A percentile compares a stretch with the other conserved stretches of the same genome.
Conservation (phyloP, 139 green algal genomes). For the Coelastrella sp. region DNA sequence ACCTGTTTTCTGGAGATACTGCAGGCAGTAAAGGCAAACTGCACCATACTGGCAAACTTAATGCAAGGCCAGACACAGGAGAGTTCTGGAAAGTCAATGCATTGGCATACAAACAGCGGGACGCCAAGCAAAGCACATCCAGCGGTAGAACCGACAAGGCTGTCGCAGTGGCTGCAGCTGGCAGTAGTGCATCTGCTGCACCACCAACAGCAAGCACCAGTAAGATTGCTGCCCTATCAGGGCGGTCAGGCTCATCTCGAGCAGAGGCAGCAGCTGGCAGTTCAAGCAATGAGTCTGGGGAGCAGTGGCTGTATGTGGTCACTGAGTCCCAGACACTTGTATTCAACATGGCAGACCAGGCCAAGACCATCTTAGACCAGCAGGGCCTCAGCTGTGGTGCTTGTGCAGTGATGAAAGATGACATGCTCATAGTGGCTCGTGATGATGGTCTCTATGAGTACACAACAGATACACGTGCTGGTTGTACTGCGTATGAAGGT, state of each 20-base stretch:
- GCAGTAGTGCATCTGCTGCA: not conserved
- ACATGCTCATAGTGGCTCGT: constrained; percentile 63
- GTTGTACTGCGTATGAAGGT: constrained; percentile 79
- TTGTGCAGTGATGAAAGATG: constrained; percentile 20
- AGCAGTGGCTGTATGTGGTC: constrained; percentile 73
- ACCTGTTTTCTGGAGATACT: constrained; percentile 27
- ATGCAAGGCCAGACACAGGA: not conserved
- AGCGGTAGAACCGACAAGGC: not conserved
- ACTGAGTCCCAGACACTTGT: constrained; percentile 74
- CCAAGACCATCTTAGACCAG: constrained; percentile 51
- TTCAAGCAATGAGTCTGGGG: not conserved
- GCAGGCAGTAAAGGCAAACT: constrained; percentile 24
- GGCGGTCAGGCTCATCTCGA: not conserved
- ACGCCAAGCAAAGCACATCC: not conserved
- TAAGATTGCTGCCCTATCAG: not conserved
- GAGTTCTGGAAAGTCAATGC: constrained; percentile 32
- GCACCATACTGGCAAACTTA: constrained; percentile 34
- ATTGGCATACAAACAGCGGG: not conserved
- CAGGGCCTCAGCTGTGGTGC: not conserved
- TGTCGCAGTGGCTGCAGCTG: not conserved
- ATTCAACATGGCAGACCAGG: constrained; percentile 61
- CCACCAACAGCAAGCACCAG: constrained; percentile 3
- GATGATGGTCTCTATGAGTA: constrained; percentile 88
- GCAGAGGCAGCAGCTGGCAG: not conserved
- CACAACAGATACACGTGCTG: constrained; percentile 73